A percentile compares a stretch with the other conserved stretches of the same genome.
Conservation (phyloP, 2,329 filamentous ascomycete species). For the Biscogniauxia marginata region DNA sequence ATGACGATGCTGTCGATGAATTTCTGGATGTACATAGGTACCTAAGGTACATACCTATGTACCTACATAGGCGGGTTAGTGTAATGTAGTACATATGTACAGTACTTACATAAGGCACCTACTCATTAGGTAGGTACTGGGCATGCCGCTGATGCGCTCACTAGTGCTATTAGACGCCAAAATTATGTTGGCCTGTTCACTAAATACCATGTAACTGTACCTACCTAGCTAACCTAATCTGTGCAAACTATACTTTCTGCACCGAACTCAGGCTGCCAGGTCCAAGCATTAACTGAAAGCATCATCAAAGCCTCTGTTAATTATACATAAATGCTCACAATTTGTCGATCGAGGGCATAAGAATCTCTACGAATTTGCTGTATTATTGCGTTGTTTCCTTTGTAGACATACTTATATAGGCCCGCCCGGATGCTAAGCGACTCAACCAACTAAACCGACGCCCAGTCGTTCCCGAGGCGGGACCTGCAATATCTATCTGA, state of each 20-base stretch:
- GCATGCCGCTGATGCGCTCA: background rate
- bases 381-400: background rate
- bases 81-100: no score
- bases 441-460: background rate
- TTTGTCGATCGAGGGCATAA: no score
- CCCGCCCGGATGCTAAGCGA: background rate
- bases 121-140: background rate
- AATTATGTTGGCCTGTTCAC: no score
- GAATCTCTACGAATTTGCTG: background rate
- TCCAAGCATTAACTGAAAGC: background rate
- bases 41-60: no score
- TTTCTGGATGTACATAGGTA: background rate
- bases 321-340: no score
- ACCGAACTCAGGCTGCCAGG: no score
- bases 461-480: background rate
- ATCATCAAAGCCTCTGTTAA: background rate
- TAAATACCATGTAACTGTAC: no score
- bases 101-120: no score
- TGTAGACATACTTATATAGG: background rate
- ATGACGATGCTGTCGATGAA: background rate
- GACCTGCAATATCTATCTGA: slow-evolving; percentile 1
- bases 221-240: no score
- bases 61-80: no score
- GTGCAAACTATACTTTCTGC: no score
- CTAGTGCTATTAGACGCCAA: no score